Conservation (phyloP, 257 asterid genomes). For the Rauvolfia tetraphylla region DNA sequence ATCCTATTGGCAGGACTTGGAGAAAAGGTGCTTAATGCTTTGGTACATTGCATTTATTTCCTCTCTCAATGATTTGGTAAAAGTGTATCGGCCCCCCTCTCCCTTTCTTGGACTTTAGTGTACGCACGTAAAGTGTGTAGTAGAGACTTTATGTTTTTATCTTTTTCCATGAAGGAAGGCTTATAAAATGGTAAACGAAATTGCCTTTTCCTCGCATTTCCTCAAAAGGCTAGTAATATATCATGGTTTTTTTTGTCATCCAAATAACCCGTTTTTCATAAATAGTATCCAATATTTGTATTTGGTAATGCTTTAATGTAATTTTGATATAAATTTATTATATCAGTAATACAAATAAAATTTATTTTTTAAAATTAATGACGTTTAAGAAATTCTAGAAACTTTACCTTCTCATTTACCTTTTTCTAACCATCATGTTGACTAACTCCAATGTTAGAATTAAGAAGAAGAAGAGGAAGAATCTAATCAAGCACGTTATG, state of each 20-base stretch:
- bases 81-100: background rate
- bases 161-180: background rate
- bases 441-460: no score
- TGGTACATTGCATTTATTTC: conserved; percentile 3
- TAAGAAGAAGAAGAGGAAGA: background rate
- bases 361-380: background rate
- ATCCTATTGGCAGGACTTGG: conserved; percentile 6
- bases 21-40: background rate
- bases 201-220: background rate
- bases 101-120: background rate
- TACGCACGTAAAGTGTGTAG: background rate
- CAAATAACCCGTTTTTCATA: background rate
- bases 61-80: background rate
- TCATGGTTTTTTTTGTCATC: background rate
- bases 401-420: background rate
- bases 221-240: background rate
- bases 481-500: background rate
- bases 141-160: background rate
- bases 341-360: no score
- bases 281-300: background rate
- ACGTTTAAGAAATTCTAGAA: background rate
- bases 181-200: background rate
- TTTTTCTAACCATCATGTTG: background rate
- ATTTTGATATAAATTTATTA: no score
- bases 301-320: no score